Conservation (phyloP, 116 monocot species). For the Phalaenopsis hybrid region DNA sequence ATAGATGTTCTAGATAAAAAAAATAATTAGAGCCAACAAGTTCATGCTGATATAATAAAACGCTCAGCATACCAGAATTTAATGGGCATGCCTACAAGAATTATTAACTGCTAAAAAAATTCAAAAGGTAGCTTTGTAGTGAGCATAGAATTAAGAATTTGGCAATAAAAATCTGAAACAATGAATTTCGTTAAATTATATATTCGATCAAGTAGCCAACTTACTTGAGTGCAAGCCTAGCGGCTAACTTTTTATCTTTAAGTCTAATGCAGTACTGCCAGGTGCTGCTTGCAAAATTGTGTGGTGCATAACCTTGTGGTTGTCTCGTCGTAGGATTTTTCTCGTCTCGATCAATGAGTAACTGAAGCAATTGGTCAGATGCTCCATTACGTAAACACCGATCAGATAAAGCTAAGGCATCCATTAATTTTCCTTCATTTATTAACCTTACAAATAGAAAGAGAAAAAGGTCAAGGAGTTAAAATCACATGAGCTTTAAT, state of each 20-base stretch:
- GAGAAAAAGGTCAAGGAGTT: conserved; percentile 1
- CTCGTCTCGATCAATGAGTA: conserved; percentile 76
- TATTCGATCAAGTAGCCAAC: conserved; percentile 12
- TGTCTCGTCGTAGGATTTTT: conserved; percentile 28
- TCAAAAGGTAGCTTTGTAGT: not conserved
- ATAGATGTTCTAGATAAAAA: not conserved
- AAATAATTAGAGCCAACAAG: not conserved
- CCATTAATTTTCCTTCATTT: conserved; percentile 76
- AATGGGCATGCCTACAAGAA: not conserved
- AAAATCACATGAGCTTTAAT: not conserved
- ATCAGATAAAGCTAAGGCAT: conserved; percentile 96
- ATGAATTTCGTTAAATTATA: not conserved
- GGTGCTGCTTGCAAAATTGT: conserved; percentile 37
- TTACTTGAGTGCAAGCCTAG: conserved; percentile 87
- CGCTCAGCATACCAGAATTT: not conserved
- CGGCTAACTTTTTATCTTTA: conserved; percentile 86
- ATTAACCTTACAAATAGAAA: conserved; percentile 56
- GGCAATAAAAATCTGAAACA: not conserved
- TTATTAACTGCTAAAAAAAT: not conserved
- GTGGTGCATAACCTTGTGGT: conserved; percentile 29
- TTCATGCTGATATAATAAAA: not conserved
- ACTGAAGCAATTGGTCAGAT: conserved; percentile 77
- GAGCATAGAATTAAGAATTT: not conserved
- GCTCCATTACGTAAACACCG: conserved; percentile 82
- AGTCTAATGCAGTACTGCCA: conserved; percentile 91